phyloP scores from a whole-genome alignment of 2,329 filamentous ascomycete genomes.

The Colletotrichum sp. region DNA sequence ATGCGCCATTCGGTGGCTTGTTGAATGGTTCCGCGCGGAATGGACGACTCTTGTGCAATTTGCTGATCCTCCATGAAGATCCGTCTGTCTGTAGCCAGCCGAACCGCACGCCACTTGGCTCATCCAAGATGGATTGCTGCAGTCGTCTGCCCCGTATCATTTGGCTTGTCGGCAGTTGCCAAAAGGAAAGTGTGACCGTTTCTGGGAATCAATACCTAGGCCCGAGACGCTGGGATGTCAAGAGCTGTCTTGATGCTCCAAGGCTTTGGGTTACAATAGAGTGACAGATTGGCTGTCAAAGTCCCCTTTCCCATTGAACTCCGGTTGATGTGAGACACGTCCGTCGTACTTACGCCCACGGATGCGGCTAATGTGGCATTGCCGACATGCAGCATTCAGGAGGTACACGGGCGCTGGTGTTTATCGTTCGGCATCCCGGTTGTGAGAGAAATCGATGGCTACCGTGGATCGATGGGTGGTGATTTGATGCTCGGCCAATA shows the following conservation, averaged over 20 bases:
- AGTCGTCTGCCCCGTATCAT: background rate
- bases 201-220: background rate
- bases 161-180: background rate
- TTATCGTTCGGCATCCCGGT: background rate
- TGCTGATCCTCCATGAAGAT: constrained; percentile 9
- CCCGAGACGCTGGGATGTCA: background rate
- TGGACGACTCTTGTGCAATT: background rate
- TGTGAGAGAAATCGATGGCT: background rate
- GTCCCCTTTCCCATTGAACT: background rate
- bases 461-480: background rate
- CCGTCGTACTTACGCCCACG: background rate
- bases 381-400: background rate
- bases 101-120: background rate
- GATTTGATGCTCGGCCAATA: background rate
- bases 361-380: background rate
- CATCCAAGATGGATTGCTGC: background rate
- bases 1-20: background rate
- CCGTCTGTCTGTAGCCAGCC: background rate
- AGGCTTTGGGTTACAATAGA: background rate
- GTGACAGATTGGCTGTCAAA: background rate
- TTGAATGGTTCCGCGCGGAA: background rate
- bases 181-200: background rate
- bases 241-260: background rate
- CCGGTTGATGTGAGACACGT: background rate
- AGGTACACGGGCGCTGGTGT: background rate